These are phyloP conservation scores for Aspergillus cavernicola DNA, from an alignment of 495 filamentous ascomycete genomes.

Conservation along the genomic window DNA sequence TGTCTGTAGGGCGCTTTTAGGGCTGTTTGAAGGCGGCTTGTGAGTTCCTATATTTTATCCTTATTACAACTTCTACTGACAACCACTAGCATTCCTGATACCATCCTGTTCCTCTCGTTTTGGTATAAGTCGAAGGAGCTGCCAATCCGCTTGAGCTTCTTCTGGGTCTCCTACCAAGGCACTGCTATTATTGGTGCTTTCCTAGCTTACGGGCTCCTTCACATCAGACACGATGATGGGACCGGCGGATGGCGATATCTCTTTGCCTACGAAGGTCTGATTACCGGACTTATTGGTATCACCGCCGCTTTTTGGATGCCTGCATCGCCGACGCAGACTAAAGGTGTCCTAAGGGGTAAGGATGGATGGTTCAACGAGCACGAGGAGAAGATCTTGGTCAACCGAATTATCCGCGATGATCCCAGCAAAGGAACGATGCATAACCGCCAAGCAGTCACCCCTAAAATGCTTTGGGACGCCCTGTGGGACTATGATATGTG, in stretches of 20 bases:
- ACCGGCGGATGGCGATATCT: constrained; percentile 71
- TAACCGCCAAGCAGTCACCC: constrained; percentile 57
- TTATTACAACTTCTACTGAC: constrained; percentile 24
- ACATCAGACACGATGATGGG: constrained; percentile 56
- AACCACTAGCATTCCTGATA: constrained; percentile 38
- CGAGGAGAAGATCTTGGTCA: constrained; percentile 68
- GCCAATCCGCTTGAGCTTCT: constrained; percentile 60
- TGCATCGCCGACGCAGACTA: constrained; percentile 67
- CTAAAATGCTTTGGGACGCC: constrained; percentile 52
- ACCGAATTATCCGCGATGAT: constrained; percentile 70
- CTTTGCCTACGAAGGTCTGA: constrained; percentile 52
- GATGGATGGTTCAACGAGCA: constrained; percentile 68
- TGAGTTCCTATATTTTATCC: constrained; percentile 18
- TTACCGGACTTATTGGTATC: constrained; percentile 62
- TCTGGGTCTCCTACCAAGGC: constrained; percentile 67
- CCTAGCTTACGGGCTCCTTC: constrained; percentile 68
- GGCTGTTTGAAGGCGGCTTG: constrained; percentile 75
- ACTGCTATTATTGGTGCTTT: constrained; percentile 66
- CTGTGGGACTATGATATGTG: constrained; percentile 69
- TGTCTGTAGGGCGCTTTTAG: constrained; percentile 60
- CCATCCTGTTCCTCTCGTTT: constrained; percentile 68
- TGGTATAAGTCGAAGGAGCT: constrained; percentile 71
- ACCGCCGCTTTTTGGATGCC: constrained; percentile 66
- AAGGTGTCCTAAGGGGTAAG: constrained; percentile 63
- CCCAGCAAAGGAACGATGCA: constrained; percentile 63